A percentile compares a stretch with the other conserved stretches of the same genome.
These are phyloP conservation scores for Hypoxylon sp. DNA, from an alignment of 2,329 filamentous ascomycete genomes.

Conservation along the genomic window DNA sequence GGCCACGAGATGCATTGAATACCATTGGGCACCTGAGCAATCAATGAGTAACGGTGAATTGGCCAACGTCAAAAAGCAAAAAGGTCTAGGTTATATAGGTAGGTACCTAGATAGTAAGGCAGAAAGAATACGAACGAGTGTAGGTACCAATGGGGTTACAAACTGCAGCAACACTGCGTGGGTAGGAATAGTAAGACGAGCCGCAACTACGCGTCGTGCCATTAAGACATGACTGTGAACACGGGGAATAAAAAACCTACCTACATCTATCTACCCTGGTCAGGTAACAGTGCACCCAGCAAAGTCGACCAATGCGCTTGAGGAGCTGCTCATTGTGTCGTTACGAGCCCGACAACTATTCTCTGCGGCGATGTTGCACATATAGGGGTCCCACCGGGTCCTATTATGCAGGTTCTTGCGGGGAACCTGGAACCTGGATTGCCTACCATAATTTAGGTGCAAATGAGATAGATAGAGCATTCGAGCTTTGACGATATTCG, in stretches of 20 bases:
- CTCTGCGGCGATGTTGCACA: constrained; percentile 4
- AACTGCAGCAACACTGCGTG: neutral
- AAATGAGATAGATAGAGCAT: neutral
- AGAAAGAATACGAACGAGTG: no score
- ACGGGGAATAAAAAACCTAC: neutral
- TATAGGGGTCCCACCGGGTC: constrained; percentile 8
- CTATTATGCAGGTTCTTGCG: constrained; percentile 10
- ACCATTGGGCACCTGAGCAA: constrained; percentile 6
- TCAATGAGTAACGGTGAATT: constrained; percentile 7
- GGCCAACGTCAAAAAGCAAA: constrained; percentile 12
- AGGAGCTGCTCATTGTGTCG: constrained; percentile 6
- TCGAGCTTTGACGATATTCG: neutral
- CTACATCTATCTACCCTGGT: constrained; percentile 1
- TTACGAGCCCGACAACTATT: constrained; percentile 4
- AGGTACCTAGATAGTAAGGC: no score
- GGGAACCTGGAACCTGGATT: constrained; percentile 8
- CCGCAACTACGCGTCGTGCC: constrained; percentile 7
- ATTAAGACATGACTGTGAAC: constrained; percentile 6
- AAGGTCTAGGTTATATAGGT: neutral
- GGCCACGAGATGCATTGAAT: constrained; percentile 15
- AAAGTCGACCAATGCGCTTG: constrained; percentile 4
- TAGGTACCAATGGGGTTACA: constrained; percentile 5
- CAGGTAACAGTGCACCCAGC: neutral
- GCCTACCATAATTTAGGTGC: neutral
- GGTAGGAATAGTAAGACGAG: constrained; percentile 2